Evolutionary conservation across 441 rosid genomes (phyloP).

Genomic region (Eutrema salsugineum): DNA sequence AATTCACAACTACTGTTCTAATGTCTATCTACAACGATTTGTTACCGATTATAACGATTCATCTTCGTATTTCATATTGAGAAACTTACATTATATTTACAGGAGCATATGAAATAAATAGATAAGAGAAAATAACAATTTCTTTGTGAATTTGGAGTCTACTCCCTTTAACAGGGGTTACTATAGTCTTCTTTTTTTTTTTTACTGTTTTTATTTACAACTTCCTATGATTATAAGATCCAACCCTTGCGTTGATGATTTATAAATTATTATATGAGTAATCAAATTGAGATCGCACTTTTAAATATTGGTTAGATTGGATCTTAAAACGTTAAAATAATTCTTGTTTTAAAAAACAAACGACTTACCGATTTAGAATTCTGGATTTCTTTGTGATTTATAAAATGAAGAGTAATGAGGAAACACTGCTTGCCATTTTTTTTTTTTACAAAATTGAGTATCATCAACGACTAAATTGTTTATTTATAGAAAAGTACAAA

Average conservation of each 20-base stretch:
- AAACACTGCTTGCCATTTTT: no score
- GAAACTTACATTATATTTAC: neutral
- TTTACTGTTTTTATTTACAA: no score
- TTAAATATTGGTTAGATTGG: neutral
- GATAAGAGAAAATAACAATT: neutral
- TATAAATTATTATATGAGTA: neutral
- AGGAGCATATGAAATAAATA: neutral
- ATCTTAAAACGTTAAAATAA: neutral
- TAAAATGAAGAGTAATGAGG: neutral
- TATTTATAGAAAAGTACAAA: neutral
- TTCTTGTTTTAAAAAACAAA: neutral
- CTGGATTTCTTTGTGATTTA: neutral
- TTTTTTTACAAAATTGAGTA: neutral
- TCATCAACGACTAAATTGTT: neutral
- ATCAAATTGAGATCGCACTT: no score
- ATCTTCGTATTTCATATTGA: neutral
- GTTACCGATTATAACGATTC: neutral
- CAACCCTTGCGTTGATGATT: neutral
- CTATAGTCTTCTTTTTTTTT: no score
- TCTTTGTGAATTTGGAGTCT: neutral
- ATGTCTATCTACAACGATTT: slow-evolving; percentile 13
- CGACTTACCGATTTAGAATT: neutral
- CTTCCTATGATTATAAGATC: no score
- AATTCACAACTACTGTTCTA: slow-evolving; percentile 9
- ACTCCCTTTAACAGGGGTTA: neutral